Evolutionary conservation across 2,329 filamentous ascomycete genomes (phyloP), one percentile per base, ranked within the genome.

Genomic region (Paecilomyces dactylethromorphus): DNA sequence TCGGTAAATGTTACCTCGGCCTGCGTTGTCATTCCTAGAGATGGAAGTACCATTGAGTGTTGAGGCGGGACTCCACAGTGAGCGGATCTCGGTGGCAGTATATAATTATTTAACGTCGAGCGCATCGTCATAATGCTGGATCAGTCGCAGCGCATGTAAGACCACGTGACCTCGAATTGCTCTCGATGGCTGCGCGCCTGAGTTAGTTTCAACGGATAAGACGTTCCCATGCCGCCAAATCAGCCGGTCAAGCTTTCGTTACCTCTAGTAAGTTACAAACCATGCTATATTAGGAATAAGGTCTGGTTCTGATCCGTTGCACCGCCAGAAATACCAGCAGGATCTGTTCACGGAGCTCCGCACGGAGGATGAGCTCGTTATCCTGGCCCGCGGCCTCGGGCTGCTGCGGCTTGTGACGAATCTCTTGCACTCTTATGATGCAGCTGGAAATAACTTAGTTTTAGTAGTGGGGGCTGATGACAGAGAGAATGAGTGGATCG

Each of bases 401-500:
- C 87, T 97, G 53, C 85, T 97, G 73, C 91, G 92, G 65, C 85
- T 99, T 59, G 84, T 97, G 69, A 95, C 91, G n/a, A 99, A 97
- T 72, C 84, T 99, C 45, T 85, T 99, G 29, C 94, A 99, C 76
- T 92, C 92, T 21, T 97, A 97, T 77, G 94, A 99, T 82, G 92
- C 92, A 1, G 91, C 91, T 3, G 94, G 94, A 13, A 95, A 94
- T 76, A 97, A 96, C 70, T 80, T 99, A 57, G 87, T 99, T 54
- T 81, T 99, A 52, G 78, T 99, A 21, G 86, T 97, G 50, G 92
- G 92, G 10, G 92, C 94, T 35, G 90, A 94, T 60, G 92, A 97
- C 33, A 86, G 90, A 60, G 94, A 99, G 71, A 97, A 97, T 84
- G 87, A 88, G 58, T 97, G 93, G 92, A 92, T 99, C 60, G 94